These are phyloP conservation scores for Pseudogymnoascus sp. DNA, from an alignment of 2,329 filamentous ascomycete species.

Conservation along the genomic window DNA sequence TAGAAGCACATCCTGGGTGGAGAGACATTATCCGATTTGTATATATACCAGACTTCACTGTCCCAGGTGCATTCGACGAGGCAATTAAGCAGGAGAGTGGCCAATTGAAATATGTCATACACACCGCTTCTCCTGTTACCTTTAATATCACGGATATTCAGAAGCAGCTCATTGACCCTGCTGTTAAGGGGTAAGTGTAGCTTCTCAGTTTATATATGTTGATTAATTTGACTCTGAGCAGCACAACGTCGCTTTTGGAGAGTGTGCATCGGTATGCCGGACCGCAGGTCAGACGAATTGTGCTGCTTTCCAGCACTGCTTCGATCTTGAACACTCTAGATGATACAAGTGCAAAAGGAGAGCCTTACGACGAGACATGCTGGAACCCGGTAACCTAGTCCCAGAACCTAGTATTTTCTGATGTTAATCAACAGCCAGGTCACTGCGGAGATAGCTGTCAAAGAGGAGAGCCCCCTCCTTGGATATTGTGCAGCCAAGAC, in stretches of 20 bases:
- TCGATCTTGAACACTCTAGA: slow-evolving; percentile 25
- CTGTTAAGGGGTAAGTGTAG: slow-evolving; percentile 38
- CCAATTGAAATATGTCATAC: slow-evolving; percentile 44
- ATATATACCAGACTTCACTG: slow-evolving; percentile 60
- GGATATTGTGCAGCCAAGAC: slow-evolving; percentile 50
- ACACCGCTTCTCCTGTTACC: slow-evolving; percentile 55
- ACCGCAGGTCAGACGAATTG: slow-evolving; percentile 61
- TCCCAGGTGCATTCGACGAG: slow-evolving; percentile 61
- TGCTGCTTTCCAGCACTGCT: slow-evolving; percentile 40
- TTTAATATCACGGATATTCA: slow-evolving; percentile 27
- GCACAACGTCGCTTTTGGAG: slow-evolving; percentile 62
- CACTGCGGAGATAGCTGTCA: slow-evolving; percentile 24
- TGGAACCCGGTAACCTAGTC: slow-evolving; percentile 46
- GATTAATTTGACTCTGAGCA: not conserved
- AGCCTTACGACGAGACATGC: slow-evolving; percentile 41
- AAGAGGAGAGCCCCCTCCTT: slow-evolving; percentile 34
- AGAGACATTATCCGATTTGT: slow-evolving; percentile 24
- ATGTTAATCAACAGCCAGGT: slow-evolving; percentile 7
- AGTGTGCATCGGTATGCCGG: slow-evolving; percentile 52
- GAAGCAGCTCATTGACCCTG: slow-evolving; percentile 42
- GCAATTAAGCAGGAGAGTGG: slow-evolving; percentile 51
- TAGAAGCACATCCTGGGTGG: slow-evolving; percentile 32
- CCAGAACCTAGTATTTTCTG: slow-evolving; percentile 8
- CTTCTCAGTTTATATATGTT: not conserved
- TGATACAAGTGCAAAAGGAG: slow-evolving; percentile 17